Percentiles rank a stretch among this genome's conserved stretches.
These are phyloP conservation scores for Taphrina betulina DNA, from an alignment of 1,139 yeast genomes.

Conservation along the genomic window DNA sequence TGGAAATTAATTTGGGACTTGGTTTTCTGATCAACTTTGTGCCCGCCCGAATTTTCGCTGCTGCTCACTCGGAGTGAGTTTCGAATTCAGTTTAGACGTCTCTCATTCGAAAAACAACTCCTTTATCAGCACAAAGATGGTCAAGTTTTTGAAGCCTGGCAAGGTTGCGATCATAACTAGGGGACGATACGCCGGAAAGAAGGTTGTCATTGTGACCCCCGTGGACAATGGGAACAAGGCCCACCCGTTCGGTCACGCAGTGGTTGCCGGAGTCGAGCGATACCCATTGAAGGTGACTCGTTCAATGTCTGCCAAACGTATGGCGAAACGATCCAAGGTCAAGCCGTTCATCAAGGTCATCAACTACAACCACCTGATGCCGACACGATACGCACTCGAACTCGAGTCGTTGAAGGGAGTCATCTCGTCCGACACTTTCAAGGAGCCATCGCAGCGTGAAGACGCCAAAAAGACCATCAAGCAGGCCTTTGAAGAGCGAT, in stretches of 20 bases:
- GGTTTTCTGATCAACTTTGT: too few relatives aligned
- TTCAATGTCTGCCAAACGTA: conserved; percentile 92
- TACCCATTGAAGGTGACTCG: conserved; percentile 97
- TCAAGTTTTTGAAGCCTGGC: conserved; percentile 34
- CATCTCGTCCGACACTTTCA: conserved; percentile 89
- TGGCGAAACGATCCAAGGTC: conserved; percentile 95
- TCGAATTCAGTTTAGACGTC: too few relatives aligned
- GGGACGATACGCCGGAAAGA: conserved; percentile 99
- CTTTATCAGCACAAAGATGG: conserved; percentile 30
- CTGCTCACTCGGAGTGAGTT: too few relatives aligned
- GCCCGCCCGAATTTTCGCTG: too few relatives aligned
- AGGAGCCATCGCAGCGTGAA: conserved; percentile 98
- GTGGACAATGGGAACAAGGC: conserved; percentile 99
- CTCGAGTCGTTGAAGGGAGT: conserved; percentile 92
- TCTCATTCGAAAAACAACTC: too few relatives aligned
- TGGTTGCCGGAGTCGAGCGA: conserved; percentile 99
- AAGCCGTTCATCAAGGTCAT: conserved; percentile 99
- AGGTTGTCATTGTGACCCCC: conserved; percentile 98
- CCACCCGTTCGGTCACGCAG: conserved; percentile 99
- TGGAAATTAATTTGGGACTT: too few relatives aligned
- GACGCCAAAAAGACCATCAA: conserved; percentile 99
- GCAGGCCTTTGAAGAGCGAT: conserved; percentile 99
- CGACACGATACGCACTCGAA: conserved; percentile 99
- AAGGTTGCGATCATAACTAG: conserved; percentile 88
- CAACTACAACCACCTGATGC: conserved; percentile 99